Evolutionary conservation across 73 alveolate species (phyloP).

Genomic region (Paramecium bursaria): DNA sequence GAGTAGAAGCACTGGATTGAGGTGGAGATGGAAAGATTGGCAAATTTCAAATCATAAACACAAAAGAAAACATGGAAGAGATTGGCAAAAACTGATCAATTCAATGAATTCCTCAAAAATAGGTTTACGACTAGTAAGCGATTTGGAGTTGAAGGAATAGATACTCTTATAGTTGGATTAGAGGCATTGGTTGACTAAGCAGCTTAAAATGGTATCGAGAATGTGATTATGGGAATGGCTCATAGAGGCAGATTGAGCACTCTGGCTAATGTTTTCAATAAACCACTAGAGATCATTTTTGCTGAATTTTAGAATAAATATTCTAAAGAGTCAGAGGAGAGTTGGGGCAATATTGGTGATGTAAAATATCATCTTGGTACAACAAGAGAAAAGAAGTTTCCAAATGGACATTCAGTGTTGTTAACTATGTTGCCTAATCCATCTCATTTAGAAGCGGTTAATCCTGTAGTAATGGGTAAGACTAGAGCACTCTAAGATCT

Average conservation of each 20-base stretch:
- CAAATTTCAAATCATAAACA: conserved; percentile 33
- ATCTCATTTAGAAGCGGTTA: conserved; percentile 94
- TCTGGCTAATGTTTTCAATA: conserved; percentile 86
- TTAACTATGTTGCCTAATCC: conserved; percentile 93
- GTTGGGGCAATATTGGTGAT: conserved; percentile 83
- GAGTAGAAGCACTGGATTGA: conserved; percentile 53
- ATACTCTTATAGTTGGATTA: conserved; percentile 84
- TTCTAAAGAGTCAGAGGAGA: conserved; percentile 64
- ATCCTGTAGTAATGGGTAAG: conserved; percentile 93
- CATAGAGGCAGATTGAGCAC: conserved; percentile 98
- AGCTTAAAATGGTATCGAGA: conserved; percentile 73
- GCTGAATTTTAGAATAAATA: conserved; percentile 67
- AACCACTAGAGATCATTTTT: conserved; percentile 82
- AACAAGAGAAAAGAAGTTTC: conserved; percentile 72
- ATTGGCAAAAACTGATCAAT: conserved; percentile 78
- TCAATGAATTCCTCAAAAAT: conserved; percentile 79
- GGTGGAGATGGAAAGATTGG: conserved; percentile 17
- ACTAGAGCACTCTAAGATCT: conserved; percentile 88
- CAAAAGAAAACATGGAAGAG: conserved; percentile 72
- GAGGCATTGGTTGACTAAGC: conserved; percentile 78
- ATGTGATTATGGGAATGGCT: conserved; percentile 92
- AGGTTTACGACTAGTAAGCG: conserved; percentile 94
- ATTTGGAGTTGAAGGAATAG: conserved; percentile 95
- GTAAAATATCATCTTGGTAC: conserved; percentile 85
- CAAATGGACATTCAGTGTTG: conserved; percentile 66